Evolutionary conservation across 139 green algal genomes (phyloP), one percentile per base, ranked within the genome.

Genomic region (Coccomyxa sp.): DNA sequence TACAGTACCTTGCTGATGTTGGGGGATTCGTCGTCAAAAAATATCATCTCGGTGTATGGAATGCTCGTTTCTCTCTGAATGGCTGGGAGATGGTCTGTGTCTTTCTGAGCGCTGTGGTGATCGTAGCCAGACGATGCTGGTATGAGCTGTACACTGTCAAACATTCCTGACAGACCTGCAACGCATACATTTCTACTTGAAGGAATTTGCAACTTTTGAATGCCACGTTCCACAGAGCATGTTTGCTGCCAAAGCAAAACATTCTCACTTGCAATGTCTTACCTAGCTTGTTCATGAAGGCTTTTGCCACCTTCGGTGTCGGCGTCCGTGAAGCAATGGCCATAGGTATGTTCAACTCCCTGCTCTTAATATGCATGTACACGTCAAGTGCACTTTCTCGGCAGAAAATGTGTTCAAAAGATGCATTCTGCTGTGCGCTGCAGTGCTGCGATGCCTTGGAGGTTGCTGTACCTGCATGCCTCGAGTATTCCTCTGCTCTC

Each of bases 21-120:
- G n/a, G 28, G 60, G 21, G 63, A 38, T 32, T 89, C 87, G 51
- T 89, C 87, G 31, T 90, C 87, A 67, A 86, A 89, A 38, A 90
- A 90, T 1, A 90, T 77, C 85, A 90, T 89, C 21, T 82, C 63
- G 4, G 0, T 58, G 80, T 84, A 90, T 13, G 16, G 23, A 12
- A 87, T 74, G 0, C 85, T 85, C 27, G 77, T 87, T 58, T 86
- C 85, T 13, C 58, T 83, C 31, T 79, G 58, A 21, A 90, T 86
- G 79, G 77, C 75, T 10, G 85, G 85, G 13, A 89, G 81, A 67
- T 90, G 87, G 0, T 58, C 67, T 59, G 58, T 78, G 67, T 87
- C 86, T 59, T 89, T 89, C 80, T 85, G 83, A 13, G 86, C 86
- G 21, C 38, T 75, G 51, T 77, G 63, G 21, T 83, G 74, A 67